phyloP scores from a whole-genome alignment of 345 rosid genomes.

The Kandelia obovata region DNA sequence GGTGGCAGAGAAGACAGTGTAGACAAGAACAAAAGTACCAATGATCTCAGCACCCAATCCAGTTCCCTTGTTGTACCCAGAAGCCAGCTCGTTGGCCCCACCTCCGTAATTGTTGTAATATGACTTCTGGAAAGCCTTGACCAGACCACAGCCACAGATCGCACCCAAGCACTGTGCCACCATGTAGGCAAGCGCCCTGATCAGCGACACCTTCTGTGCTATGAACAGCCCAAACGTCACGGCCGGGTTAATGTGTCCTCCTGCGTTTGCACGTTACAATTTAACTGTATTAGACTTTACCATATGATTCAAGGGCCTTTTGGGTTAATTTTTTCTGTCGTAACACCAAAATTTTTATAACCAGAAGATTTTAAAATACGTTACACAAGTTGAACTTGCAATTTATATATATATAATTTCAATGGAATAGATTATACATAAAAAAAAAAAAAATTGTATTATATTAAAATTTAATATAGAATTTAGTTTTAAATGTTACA shows the following conservation, averaged over 20 bases:
- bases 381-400: too few relatives aligned
- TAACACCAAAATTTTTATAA: too few relatives aligned
- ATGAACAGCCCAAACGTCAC: conserved; percentile 58
- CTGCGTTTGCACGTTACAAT: conserved; percentile 14
- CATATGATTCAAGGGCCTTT: too few relatives aligned
- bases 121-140: conserved; percentile 47
- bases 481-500: too few relatives aligned
- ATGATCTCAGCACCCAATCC: conserved; percentile 74
- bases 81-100: conserved; percentile 46
- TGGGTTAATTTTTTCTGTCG: too few relatives aligned
- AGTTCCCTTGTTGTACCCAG: conserved; percentile 56
- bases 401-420: too few relatives aligned
- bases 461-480: too few relatives aligned
- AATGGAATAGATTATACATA: too few relatives aligned
- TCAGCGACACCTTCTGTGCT: conserved; percentile 48
- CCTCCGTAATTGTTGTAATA: conserved; percentile 59
- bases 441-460: too few relatives aligned
- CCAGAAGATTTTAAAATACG: too few relatives aligned
- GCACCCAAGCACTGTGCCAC: conserved; percentile 64
- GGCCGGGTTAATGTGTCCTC: conserved; percentile 64
- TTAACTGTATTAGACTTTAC: too few relatives aligned
- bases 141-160: conserved; percentile 51
- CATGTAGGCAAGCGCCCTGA: conserved; percentile 48
- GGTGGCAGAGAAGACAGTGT: conserved; percentile 78
- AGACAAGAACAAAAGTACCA: conserved; percentile 73